Evolutionary conservation across 2,329 filamentous ascomycete genomes (phyloP), one percentile per base, ranked within the genome.

Genomic region (Cryphonectria carpinicola): DNA sequence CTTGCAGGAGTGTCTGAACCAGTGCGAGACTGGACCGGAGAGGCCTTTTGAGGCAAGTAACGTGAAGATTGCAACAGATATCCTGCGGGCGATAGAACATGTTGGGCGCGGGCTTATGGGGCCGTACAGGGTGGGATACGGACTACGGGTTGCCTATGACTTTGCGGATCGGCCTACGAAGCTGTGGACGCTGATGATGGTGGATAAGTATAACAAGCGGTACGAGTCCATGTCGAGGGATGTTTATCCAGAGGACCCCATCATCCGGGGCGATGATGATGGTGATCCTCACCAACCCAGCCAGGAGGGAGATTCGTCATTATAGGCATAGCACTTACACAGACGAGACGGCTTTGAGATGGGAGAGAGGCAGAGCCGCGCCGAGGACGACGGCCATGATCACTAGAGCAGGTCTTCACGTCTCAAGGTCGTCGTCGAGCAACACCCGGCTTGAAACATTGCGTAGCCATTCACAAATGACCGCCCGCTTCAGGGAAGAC

Each of bases 71-170:
- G 76, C 79, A 19, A 71, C 73, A 32, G 77, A 77, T 41, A 82
- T 84, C 60, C 72, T 81, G 43, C 78, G 80, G 17, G 81, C 80
- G 14, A 72, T 83, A 62, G 82, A 83, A 74, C 78, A 75, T 14
- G 75, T 83, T 5, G 77, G 79, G n/a, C 68, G 69, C 35, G 82
- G 81, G 4, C 74, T 78, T 14, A 79, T 83, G 78, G 82, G 82
- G 3, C 80, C 80, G 49, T 81, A 80, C 67, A 76, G 82, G 37
- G 73, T 82, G 43, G 81, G 80, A 13, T 82, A 80, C 65, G 74
- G 79, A 25, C 73, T 83, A 58, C 76, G 81, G 32, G 80, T 84
- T 32, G 79, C 77, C 60, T 82, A 81, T 67, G 81, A 83, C 65
- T 78, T 83, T 74, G 80, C 78, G 39, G 78, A 78, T 49, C 71